phyloP scores from a whole-genome alignment of 2,329 filamentous ascomycete genomes.

The Aureobasidium sp. region DNA sequence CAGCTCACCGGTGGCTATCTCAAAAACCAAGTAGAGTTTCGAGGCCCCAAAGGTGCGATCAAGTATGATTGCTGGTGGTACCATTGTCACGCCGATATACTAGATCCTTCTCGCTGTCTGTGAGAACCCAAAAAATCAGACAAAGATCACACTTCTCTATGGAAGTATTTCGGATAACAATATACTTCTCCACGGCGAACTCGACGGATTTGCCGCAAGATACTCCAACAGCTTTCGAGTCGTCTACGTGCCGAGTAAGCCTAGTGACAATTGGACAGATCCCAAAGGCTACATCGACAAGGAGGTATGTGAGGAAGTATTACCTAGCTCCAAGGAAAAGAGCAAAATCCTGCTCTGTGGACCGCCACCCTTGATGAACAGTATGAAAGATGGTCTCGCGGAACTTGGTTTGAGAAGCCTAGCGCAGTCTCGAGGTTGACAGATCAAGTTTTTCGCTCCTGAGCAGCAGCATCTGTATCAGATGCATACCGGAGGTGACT shows the following conservation, averaged over 20 bases:
- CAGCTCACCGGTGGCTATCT: conserved; percentile 43
- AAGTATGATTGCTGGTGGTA: conserved; percentile 52
- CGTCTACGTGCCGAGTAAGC: conserved; percentile 48
- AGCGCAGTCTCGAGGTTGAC: conserved; percentile 88
- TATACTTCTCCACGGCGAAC: conserved; percentile 50
- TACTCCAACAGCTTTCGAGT: conserved; percentile 48
- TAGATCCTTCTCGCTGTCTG: conserved; percentile 58
- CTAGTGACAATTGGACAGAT: conserved; percentile 42
- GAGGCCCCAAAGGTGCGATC: conserved; percentile 53
- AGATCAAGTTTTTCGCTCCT: conserved; percentile 94
- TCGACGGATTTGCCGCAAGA: conserved; percentile 46
- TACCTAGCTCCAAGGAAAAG: conserved; percentile 42
- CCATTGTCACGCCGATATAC: conserved; percentile 52
- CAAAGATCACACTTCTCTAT: conserved; percentile 51
- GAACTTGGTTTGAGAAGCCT: conserved; percentile 78
- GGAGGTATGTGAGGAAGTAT: conserved; percentile 42
- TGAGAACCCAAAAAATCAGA: conserved; percentile 51
- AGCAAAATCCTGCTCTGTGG: conserved; percentile 54
- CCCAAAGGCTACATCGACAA: conserved; percentile 47
- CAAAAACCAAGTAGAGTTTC: conserved; percentile 43
- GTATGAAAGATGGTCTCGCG: conserved; percentile 41
- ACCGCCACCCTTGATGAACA: conserved; percentile 51
- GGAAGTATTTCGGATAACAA: conserved; percentile 53
- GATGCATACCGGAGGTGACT: not conserved
- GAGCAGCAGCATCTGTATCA: conserved; percentile 26